Evolutionary conservation across 2,329 filamentous ascomycete genomes (phyloP), one percentile per base, ranked within the genome.

Genomic region (Juglanconis juglandina): DNA sequence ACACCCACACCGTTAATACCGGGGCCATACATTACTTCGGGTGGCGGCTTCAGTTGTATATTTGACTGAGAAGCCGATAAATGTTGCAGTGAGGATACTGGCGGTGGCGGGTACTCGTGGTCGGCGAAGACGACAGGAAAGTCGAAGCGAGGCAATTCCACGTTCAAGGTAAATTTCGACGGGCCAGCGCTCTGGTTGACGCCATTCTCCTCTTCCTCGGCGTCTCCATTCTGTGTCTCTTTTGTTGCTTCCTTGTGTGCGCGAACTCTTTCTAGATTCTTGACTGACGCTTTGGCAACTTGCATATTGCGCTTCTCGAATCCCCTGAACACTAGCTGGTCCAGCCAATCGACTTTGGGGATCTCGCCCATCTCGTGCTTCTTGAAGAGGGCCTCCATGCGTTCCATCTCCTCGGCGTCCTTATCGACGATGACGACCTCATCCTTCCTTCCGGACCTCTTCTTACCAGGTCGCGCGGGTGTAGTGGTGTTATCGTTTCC

Each of bases 361-460:
- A 99, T 94, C 72, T 99, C 95, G 17, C 92, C 93, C 89, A 97
- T 96, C 71, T 99, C 96, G 70, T 98, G 95, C 75, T 96, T 96
- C 76, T 99, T 99, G 71, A 99, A 90, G 30, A 98, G 75, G 57
- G 87, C 88, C 70, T 98, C 93, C 66, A 99, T 83, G 17, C 95
- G 83, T 68, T 97, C 92, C 63, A 97, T 82, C 74, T 99, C 95
- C 56, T 91, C 87, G n/a, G 77, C 77, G 62, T 96, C 87, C 66
- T 88, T 88, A 60, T 90, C 86, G n/a, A 85, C 77, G 0, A 78
- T 72, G 2, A 81, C 77, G 1, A 81, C 75, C 1, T 77, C 76
- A 5, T 77, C 79, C 46, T 79, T 82, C 59, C 76, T 80, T 2
- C 56, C 54, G 6, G 56, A 78, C 56, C 77, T 82, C 61, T 77